Evolutionary conservation across 345 rosid genomes (phyloP).

Genomic region (Zanthoxylum bungeanum): DNA sequence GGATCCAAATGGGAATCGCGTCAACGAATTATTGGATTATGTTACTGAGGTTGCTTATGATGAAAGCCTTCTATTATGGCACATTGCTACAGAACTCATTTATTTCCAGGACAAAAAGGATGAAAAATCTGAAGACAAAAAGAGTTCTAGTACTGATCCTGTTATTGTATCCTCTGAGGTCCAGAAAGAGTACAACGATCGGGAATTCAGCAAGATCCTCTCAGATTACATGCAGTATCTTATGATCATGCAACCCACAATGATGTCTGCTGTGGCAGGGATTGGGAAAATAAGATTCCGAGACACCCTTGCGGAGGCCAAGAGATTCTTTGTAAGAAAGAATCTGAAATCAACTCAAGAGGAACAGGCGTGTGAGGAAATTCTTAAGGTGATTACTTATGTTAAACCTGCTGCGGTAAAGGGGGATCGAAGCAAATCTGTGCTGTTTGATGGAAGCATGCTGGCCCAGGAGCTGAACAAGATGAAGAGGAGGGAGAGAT

Average conservation of each 20-base stretch:
- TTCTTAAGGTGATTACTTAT: slow-evolving; percentile 21
- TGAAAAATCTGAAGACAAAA: neutral
- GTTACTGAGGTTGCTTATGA: slow-evolving; percentile 38
- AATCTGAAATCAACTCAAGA: neutral
- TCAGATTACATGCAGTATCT: slow-evolving; percentile 69
- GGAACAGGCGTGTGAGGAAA: too few species aligned
- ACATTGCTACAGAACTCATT: slow-evolving; percentile 56
- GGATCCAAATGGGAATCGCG: too few species aligned
- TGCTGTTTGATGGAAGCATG: slow-evolving; percentile 54
- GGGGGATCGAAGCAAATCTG: too few species aligned
- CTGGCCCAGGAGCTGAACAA: slow-evolving; percentile 43
- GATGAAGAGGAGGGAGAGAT: too few species aligned
- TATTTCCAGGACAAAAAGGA: slow-evolving; percentile 26
- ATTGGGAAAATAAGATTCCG: slow-evolving; percentile 46
- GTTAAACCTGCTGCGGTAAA: slow-evolving; percentile 35
- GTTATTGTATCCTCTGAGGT: too few species aligned
- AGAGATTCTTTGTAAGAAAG: slow-evolving; percentile 35
- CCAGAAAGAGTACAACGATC: too few species aligned
- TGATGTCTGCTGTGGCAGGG: slow-evolving; percentile 57
- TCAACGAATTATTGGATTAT: slow-evolving; percentile 30
- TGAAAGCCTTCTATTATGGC: slow-evolving; percentile 53
- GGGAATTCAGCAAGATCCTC: too few species aligned
- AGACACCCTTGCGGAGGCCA: slow-evolving; percentile 48
- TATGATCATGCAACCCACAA: too few species aligned
- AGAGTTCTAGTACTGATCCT: too few species aligned